A percentile compares a stretch with the other conserved stretches of the same genome.
These are phyloP conservation scores for Colletotrichum truncatum DNA, from an alignment of 2,329 filamentous ascomycete genomes.

Conservation along the genomic window DNA sequence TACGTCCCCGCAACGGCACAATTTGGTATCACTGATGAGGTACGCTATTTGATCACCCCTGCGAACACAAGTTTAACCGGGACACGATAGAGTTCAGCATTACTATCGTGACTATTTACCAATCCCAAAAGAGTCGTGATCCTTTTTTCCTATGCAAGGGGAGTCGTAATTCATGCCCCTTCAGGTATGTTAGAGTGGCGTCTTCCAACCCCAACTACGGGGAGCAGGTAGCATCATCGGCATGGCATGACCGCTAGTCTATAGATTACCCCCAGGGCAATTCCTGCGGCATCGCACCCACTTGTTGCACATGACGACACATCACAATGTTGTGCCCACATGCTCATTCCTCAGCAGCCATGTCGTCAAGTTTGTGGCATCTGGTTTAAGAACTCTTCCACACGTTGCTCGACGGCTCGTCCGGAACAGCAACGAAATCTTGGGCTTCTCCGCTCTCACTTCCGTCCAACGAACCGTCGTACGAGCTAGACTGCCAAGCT, in stretches of 20 bases:
- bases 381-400: constrained; percentile 46
- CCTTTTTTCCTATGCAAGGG: constrained; percentile 6
- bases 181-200: constrained; percentile 7
- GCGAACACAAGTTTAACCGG: background rate
- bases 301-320: no score
- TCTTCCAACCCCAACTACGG: background rate
- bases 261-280: no score
- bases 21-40: no score
- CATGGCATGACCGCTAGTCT: no score
- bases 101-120: constrained; percentile 17
- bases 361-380: background rate
- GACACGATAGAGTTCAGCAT: background rate
- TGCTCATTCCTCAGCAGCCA: background rate
- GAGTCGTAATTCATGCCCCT: constrained; percentile 22
- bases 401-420: constrained; percentile 52
- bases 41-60: no score
- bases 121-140: constrained; percentile 8
- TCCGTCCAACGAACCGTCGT: constrained; percentile 43
- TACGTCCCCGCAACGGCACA: no score
- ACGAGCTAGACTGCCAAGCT: constrained; percentile 58
- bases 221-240: no score
- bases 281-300: no score
- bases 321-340: background rate
- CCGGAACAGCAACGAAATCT: constrained; percentile 63
- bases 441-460: constrained; percentile 48